These are phyloP conservation scores for Pecoramyces ruminantium DNA, from an alignment of 192 early-diverging fungal genomes.

Conservation along the genomic window DNA sequence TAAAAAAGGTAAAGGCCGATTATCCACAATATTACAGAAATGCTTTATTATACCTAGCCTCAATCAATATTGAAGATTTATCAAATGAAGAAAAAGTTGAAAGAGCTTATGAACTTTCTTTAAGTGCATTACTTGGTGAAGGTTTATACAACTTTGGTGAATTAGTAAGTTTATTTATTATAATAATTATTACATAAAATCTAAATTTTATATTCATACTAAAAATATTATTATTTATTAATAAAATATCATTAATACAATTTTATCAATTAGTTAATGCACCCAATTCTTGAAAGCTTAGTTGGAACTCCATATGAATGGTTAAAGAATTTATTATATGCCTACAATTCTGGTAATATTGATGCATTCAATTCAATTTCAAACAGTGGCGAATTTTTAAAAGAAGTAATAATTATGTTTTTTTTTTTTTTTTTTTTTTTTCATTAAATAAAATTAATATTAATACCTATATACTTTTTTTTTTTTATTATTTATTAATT, in stretches of 20 bases:
- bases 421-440: conserved; percentile 2
- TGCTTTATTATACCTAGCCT: conserved; percentile 83
- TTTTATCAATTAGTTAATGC: conserved; percentile 51
- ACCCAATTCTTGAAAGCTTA: conserved; percentile 65
- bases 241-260: background rate
- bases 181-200: no score
- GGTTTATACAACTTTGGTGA: conserved; percentile 99
- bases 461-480: conserved; percentile 12
- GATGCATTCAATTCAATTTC: conserved; percentile 70
- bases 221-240: conserved; percentile 13
- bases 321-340: conserved; percentile 69
- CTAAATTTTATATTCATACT: no score
- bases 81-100: conserved; percentile 56
- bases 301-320: conserved; percentile 65
- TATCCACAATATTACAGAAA: conserved; percentile 93
- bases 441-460: conserved; percentile 2
- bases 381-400: conserved; percentile 39
- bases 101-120: conserved; percentile 76
- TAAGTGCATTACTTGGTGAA: conserved; percentile 84
- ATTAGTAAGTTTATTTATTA: conserved; percentile 40
- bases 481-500: no score
- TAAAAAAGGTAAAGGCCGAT: conserved; percentile 57
- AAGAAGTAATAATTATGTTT: conserved; percentile 17
- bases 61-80: conserved; percentile 71
- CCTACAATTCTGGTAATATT: conserved; percentile 87